Evolutionary conservation across 805 yeast genomes (phyloP).

Genomic region (Saccharomycopsis amapae): DNA sequence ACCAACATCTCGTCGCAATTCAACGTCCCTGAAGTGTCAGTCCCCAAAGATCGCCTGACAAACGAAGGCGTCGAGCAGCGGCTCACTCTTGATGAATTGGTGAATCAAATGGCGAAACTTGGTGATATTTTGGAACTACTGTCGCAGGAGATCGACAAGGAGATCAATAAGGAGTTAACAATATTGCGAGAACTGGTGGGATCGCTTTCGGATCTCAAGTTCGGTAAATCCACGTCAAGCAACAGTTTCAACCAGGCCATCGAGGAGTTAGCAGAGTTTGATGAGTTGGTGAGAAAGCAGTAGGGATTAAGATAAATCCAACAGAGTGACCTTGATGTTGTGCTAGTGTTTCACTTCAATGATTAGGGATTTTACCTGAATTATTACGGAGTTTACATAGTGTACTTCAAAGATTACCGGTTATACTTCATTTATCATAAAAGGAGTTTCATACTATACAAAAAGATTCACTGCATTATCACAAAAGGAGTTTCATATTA

Average conservation of each 20-base stretch:
- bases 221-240: conserved; percentile 1
- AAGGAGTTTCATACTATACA: too few relatives aligned
- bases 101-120: background rate
- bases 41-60: background rate
- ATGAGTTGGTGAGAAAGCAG: background rate
- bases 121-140: conserved; percentile 1
- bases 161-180: conserved; percentile 2
- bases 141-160: background rate
- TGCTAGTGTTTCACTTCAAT: too few relatives aligned
- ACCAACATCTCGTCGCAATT: background rate
- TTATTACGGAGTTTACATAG: too few relatives aligned
- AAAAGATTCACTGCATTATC: too few relatives aligned
- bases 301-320: too few relatives aligned
- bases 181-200: background rate
- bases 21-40: conserved; percentile 2
- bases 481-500: too few relatives aligned
- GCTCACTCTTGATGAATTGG: conserved; percentile 1
- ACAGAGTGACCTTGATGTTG: too few relatives aligned
- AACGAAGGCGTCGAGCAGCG: background rate
- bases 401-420: too few relatives aligned
- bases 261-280: conserved; percentile 2
- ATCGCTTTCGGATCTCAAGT: conserved; percentile 8
- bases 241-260: conserved; percentile 3
- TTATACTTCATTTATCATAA: too few relatives aligned
- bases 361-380: too few relatives aligned